A percentile compares a stretch with the other conserved stretches of the same genome.
Evolutionary conservation across 495 filamentous ascomycete genomes (phyloP).

Genomic region (Penicillium macrosclerotiorum): DNA sequence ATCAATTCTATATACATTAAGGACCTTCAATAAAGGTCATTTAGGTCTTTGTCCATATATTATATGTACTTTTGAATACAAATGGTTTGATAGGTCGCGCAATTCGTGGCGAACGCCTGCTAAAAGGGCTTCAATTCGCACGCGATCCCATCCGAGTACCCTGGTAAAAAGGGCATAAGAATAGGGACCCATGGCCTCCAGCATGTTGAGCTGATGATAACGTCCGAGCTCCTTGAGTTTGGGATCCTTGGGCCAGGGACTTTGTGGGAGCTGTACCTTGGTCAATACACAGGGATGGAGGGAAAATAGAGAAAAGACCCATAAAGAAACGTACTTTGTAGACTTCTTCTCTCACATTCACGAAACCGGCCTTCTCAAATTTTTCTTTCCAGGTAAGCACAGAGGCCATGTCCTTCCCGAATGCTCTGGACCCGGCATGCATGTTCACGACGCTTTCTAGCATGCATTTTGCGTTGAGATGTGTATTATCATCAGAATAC

Average conservation of each 20-base stretch:
- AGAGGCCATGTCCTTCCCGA: slow-evolving; percentile 39
- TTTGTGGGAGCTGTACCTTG: slow-evolving; percentile 38
- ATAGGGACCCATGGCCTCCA: slow-evolving; percentile 48
- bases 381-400: slow-evolving; percentile 41
- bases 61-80: slow-evolving; percentile 36
- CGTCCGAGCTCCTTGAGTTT: slow-evolving; percentile 50
- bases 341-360: slow-evolving; percentile 47
- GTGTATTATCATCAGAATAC: slow-evolving; percentile 53
- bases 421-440: slow-evolving; percentile 25
- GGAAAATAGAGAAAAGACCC: not conserved
- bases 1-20: slow-evolving; percentile 7
- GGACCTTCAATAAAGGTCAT: not conserved
- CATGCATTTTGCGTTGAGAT: slow-evolving; percentile 36
- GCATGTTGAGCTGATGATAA: slow-evolving; percentile 46
- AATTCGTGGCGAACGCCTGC: slow-evolving; percentile 53
- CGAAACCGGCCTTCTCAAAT: slow-evolving; percentile 54
- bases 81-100: slow-evolving; percentile 47
- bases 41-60: slow-evolving; percentile 40
- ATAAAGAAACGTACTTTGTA: slow-evolving; percentile 33
- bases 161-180: slow-evolving; percentile 54
- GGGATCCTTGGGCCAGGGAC: slow-evolving; percentile 52
- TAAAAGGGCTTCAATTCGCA: slow-evolving; percentile 53
- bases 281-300: slow-evolving; percentile 8
- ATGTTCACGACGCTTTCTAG: slow-evolving; percentile 33
- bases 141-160: slow-evolving; percentile 50